Evolutionary conservation across 768 basidiomycete genomes (phyloP).

Genomic region (Chalciporus sphaerocephalus): DNA sequence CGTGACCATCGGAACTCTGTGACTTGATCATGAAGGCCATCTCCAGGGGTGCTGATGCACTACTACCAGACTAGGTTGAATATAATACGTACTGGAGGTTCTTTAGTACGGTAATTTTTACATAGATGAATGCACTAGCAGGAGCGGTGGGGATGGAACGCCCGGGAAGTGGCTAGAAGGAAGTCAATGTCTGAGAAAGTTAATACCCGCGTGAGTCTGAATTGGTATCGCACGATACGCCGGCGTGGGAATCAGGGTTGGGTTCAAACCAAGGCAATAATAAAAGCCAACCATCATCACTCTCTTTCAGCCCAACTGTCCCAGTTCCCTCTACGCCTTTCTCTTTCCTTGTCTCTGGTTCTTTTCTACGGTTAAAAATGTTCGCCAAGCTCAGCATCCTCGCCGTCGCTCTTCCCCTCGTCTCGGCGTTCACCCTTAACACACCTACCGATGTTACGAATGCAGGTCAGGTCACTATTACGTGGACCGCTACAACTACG

Average conservation of each 20-base stretch:
- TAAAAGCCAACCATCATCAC: conserved; percentile 16
- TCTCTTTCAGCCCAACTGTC: conserved; percentile 3
- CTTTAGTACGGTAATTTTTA: neutral
- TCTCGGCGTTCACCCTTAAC: conserved; percentile 42
- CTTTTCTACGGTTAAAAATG: conserved; percentile 38
- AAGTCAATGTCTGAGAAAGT: conserved; percentile 14
- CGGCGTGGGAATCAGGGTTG: conserved; percentile 22
- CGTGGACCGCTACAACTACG: conserved; percentile 39
- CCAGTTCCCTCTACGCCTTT: conserved; percentile 17
- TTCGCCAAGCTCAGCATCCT: conserved; percentile 47
- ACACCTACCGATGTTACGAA: conserved; percentile 33
- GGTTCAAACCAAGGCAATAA: conserved; percentile 9
- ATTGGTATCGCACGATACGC: conserved; percentile 16
- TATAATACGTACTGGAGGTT: conserved; percentile 8
- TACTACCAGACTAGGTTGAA: neutral
- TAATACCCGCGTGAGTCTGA: conserved; percentile 5
- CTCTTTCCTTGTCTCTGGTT: conserved; percentile 9
- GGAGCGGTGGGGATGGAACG: conserved; percentile 12
- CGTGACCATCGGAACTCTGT: neutral
- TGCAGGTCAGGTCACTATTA: conserved; percentile 37
- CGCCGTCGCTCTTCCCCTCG: conserved; percentile 42
- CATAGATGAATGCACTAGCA: neutral
- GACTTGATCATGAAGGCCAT: neutral
- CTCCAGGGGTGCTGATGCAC: conserved; percentile 6
- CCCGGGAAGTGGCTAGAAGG: conserved; percentile 1